Percentiles rank a stretch among this genome's conserved stretches.
phyloP scores from a whole-genome alignment of 805 yeast genomes.

The Yarrowia osloensis region DNA sequence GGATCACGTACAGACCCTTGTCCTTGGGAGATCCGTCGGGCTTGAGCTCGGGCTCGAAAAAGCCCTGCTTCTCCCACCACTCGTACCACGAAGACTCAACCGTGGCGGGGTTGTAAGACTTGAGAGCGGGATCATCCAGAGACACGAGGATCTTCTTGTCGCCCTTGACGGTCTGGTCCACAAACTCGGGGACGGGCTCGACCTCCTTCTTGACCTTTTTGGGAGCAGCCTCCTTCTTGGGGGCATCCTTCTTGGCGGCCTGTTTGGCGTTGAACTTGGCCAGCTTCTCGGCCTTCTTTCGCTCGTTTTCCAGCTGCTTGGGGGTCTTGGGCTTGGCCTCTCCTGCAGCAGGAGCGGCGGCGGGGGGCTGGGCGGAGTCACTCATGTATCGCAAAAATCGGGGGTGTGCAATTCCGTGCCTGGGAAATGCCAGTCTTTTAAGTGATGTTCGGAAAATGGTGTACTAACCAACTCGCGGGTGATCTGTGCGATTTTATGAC shows the following conservation, averaged over 20 bases:
- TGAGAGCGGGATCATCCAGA: constrained; percentile 88
- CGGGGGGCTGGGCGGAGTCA: constrained; percentile 6
- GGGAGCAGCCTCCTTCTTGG: constrained; percentile 44
- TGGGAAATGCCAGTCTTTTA: constrained; percentile 16
- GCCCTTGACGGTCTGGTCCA: constrained; percentile 81
- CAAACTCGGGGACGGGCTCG: constrained; percentile 80
- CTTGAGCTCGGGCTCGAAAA: constrained; percentile 82
- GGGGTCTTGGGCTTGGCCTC: constrained; percentile 61
- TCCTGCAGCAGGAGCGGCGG: constrained; percentile 33
- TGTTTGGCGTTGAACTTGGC: constrained; percentile 81
- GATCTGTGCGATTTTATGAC: neutral
- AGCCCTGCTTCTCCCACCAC: constrained; percentile 93
- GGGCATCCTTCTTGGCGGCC: constrained; percentile 42
- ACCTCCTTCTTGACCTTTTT: constrained; percentile 69
- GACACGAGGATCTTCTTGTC: constrained; percentile 87
- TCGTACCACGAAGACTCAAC: constrained; percentile 97
- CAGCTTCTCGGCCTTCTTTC: constrained; percentile 83
- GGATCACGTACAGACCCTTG: constrained; percentile 84
- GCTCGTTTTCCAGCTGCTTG: constrained; percentile 82
- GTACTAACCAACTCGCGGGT: neutral
- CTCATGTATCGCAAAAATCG: constrained; percentile 20
- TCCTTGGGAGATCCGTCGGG: constrained; percentile 74
- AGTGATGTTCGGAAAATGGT: constrained; percentile 26
- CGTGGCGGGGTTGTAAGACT: constrained; percentile 87
- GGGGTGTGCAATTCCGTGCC: constrained; percentile 5